Evolutionary conservation across 768 basidiomycete genomes (phyloP).

Genomic region (Suillus spraguei): DNA sequence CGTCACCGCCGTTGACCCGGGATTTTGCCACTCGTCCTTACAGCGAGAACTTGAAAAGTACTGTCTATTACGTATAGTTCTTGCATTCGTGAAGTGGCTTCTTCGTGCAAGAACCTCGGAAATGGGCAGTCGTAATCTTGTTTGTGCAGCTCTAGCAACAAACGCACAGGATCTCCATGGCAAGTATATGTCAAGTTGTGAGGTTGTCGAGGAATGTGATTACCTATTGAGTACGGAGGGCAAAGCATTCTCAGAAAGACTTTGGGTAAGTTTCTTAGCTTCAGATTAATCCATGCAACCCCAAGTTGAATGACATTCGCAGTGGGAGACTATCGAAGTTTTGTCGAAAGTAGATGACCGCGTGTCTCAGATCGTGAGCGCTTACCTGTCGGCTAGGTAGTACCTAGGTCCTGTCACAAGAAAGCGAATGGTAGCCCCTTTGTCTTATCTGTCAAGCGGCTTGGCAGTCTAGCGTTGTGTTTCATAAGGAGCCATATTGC

Average conservation of each 20-base stretch:
- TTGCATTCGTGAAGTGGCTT: constrained; percentile 12
- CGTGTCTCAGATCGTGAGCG: constrained; percentile 20
- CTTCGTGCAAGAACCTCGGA: constrained; percentile 32
- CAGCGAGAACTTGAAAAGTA: constrained; percentile 14
- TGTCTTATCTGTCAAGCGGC: neutral
- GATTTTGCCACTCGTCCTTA: constrained; percentile 36
- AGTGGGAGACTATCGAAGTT: constrained; percentile 27
- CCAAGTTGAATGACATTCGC: neutral
- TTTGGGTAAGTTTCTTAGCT: constrained; percentile 34
- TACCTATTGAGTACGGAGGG: constrained; percentile 33
- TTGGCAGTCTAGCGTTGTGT: neutral
- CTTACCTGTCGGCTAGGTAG: neutral
- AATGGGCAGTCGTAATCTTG: constrained; percentile 37
- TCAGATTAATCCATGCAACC: neutral
- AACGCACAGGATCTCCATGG: constrained; percentile 31
- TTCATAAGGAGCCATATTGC: neutral
- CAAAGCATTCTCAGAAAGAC: constrained; percentile 24
- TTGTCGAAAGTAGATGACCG: constrained; percentile 24
- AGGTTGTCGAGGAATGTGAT: constrained; percentile 33
- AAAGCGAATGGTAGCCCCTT: neutral
- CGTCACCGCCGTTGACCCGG: constrained; percentile 32
- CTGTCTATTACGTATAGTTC: constrained; percentile 8
- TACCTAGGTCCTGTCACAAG: neutral
- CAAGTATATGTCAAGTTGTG: constrained; percentile 30
- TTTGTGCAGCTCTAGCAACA: constrained; percentile 34